Base-by-base conservation (phyloP, 2,329 filamentous ascomycete genomes). In the Sclerotiophoma versabilis region DNA sequence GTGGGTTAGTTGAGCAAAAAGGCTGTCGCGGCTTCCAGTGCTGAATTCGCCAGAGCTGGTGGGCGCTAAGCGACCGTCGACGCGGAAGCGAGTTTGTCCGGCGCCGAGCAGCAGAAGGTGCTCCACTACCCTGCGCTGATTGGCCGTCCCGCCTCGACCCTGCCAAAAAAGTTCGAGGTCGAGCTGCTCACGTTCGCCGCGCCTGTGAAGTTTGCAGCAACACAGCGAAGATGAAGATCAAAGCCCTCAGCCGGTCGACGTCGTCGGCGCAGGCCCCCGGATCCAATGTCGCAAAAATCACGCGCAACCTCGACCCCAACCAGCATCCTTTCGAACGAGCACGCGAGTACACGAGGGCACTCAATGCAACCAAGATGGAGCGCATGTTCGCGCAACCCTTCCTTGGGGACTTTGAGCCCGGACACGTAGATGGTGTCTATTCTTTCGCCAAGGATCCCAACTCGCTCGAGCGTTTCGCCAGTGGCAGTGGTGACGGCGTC, bases 271-370 rank as follows among this genome's bases (percentile, higher is more conserved):
- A 90, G 75, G 83, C 87, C 23, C 83, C 87, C 15, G 88, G 88
- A 56, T 86, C 86, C 49, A 83, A 84, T 73, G 84, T 87, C 48
- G 76, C 85, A 46, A 88, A 87, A 69, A 79, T 84, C 65, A 85
- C 87, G 55, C 84, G 87, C 62, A 91, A 90, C 76, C 75, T 96
- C 68, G 91, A 96, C 77, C 90, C 93, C 23, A 87, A 90, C 34
- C 84, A 93, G 55, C 92, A 96, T 77, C 93, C 91, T 2, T 96
- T 97, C 76, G 92, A 96, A 77, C 84, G 92, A 69, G 93, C 93
- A 39, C 83, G 92, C 75, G 93, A 96, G 79, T 93, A 92, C 72
- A 91, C 87, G 12, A 79, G 87, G 64, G 88, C 88, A 10, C 80
- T 91, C 57, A 90, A 92, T 84, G 93, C 93, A 22, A 92, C 92